Percentiles rank a stretch among this genome's conserved stretches.
These are phyloP conservation scores for Anthracocystis panici-leucophaei DNA, from an alignment of 1,284 basidiomycete species.

Conservation along the genomic window DNA sequence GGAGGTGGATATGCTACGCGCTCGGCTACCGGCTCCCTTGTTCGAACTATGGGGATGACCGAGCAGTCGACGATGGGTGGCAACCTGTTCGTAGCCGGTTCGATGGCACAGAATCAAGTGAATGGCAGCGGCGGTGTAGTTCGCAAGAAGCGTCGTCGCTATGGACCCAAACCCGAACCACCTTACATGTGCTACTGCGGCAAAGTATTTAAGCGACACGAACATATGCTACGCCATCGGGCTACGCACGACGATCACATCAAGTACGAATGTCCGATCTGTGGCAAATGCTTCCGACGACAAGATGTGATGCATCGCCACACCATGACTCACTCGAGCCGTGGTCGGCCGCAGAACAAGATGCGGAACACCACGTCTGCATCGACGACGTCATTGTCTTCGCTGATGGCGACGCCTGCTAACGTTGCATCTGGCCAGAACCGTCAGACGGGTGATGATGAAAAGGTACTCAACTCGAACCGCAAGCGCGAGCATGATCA, in stretches of 20 bases:
- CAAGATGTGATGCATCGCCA: constrained; percentile 56
- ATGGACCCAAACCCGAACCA: constrained; percentile 45
- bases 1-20: constrained; percentile 23
- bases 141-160: constrained; percentile 43
- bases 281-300: constrained; percentile 50
- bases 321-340: constrained; percentile 44
- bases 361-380: constrained; percentile 26
- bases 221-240: constrained; percentile 52
- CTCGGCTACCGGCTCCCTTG: constrained; percentile 23
- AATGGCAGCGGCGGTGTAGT: background rate
- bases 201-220: constrained; percentile 52
- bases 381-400: constrained; percentile 4
- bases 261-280: constrained; percentile 52
- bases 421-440: background rate
- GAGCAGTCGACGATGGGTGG: constrained; percentile 4
- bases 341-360: constrained; percentile 31
- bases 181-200: constrained; percentile 52
- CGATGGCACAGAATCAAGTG: background rate
- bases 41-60: background rate
- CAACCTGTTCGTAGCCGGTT: constrained; percentile 3
- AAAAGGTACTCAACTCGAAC: background rate
- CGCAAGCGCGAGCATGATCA: constrained; percentile 20
- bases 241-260: constrained; percentile 50
- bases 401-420: background rate
- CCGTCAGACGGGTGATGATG: background rate